Evolutionary conservation across 2,329 filamentous ascomycete genomes (phyloP).

Genomic region (Tolypocladium album): DNA sequence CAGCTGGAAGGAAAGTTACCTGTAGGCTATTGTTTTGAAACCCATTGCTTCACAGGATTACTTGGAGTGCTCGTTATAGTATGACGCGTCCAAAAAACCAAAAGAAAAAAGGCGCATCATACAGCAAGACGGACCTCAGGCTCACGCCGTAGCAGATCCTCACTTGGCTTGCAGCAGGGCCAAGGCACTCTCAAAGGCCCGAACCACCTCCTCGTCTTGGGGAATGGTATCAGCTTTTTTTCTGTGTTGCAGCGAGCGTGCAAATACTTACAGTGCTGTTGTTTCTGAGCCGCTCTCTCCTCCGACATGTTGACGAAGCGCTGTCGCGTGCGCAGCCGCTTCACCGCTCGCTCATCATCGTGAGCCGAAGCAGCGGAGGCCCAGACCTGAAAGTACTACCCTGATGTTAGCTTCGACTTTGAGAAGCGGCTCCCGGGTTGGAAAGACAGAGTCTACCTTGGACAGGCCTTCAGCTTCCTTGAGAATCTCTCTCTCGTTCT

Average conservation of each 20-base stretch:
- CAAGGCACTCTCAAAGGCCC: conserved; percentile 51
- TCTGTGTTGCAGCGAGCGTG: too few relatives aligned
- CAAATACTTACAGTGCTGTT: conserved; percentile 60
- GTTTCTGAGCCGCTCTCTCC: conserved; percentile 58
- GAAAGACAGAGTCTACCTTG: conserved; percentile 33
- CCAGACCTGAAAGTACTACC: conserved; percentile 72
- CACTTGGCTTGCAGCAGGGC: conserved; percentile 35
- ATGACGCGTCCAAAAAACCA: neutral
- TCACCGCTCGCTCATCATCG: conserved; percentile 67
- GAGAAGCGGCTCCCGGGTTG: neutral
- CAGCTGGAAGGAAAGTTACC: neutral
- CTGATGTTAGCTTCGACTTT: neutral
- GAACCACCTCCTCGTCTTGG: conserved; percentile 42
- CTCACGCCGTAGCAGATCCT: neutral
- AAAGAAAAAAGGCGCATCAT: neutral
- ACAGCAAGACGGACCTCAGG: neutral
- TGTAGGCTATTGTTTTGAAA: neutral
- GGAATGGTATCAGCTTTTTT: conserved; percentile 10
- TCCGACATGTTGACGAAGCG: conserved; percentile 68
- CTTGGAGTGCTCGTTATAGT: neutral
- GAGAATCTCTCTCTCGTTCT: conserved; percentile 53
- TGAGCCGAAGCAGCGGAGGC: conserved; percentile 59
- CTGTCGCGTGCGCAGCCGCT: conserved; percentile 71
- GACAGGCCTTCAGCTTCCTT: conserved; percentile 58
- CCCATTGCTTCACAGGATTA: neutral